Percentiles rank a stretch among this genome's conserved stretches.
These are phyloP conservation scores for Naegleria fowleri DNA, from an alignment of 208 protist genomes.

Conservation along the genomic window DNA sequence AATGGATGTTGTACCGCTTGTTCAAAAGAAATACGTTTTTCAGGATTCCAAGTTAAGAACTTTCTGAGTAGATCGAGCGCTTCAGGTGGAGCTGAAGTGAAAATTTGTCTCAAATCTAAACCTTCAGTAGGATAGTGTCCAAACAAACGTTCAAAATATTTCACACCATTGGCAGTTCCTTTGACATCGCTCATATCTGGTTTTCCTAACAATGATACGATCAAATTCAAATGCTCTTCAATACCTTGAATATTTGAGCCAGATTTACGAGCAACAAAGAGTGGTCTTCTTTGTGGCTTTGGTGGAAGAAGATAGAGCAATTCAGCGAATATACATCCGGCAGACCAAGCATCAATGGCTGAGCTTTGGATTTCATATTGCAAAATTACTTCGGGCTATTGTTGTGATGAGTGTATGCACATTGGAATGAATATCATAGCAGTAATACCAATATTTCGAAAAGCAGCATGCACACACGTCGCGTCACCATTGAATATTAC, in stretches of 20 bases:
- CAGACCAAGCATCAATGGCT: not conserved
- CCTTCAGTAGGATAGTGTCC: not conserved
- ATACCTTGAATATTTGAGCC: not conserved
- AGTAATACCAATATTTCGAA: too few relatives aligned
- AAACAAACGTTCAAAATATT: not conserved
- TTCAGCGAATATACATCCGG: slow-evolving; percentile 16
- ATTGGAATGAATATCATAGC: too few relatives aligned
- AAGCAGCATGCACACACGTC: too few relatives aligned
- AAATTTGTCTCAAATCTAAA: not conserved
- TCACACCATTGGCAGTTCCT: not conserved
- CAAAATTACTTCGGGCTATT: not conserved
- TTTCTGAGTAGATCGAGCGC: not conserved
- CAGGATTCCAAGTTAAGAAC: not conserved
- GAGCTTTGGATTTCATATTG: not conserved
- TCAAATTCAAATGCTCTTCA: not conserved
- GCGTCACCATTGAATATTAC: too few relatives aligned
- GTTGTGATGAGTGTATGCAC: too few relatives aligned
- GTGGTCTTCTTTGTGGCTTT: not conserved
- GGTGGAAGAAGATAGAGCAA: not conserved
- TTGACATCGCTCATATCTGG: not conserved
- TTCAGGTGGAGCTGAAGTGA: not conserved
- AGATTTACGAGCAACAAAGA: not conserved
- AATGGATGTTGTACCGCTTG: slow-evolving; percentile 12
- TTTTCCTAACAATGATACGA: not conserved
- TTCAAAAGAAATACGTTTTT: not conserved